Base-by-base conservation (phyloP, 1,284 basidiomycete species). In the Rhodotorula glutinis region DNA sequence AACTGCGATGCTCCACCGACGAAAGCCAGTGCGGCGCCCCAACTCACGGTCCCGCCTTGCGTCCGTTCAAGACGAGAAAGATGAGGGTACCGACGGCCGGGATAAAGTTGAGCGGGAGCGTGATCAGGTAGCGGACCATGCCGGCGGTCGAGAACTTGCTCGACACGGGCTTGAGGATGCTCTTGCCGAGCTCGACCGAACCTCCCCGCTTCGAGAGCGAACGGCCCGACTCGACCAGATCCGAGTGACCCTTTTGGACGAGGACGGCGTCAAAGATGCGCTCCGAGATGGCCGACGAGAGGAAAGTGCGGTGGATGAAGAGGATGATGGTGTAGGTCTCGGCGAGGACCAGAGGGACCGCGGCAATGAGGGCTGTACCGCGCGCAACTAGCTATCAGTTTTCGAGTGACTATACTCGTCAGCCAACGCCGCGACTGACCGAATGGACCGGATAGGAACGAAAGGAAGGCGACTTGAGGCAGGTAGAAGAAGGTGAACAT, bases 401-500 rank as follows among this genome's bases (percentile, higher is more conserved):
- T 4, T n/a, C 5, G 27, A 23, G 27, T 38, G 14, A 17, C 21
- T 4, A 53, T 7, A 25, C 7, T n/a, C 38, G 11, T 21, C 8
- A 17, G 21, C 4, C 30, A 43, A 23, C 33, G 56, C 4, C 17
- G 3, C 33, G 41, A 63, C 70, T 44, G 33, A 72, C 79, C 79
- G 33, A 88, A 78, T 3, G 87, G 86, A 0, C 87, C 87, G 0
- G 84, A 83, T 72, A 88, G 82, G 56, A 87, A 67, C 2, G 85
- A 83, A 47, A 88, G 84, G 63, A 88, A 78, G 40, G 85, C 86
- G 47, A 86, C 84, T 76, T 88, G 87, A 2, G 87, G 88, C 21
- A 88, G 75, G 77, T 87, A 89, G 51, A 86, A 85, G 78, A 88
- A 83, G 73, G 84, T 77, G 76, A 86, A 86, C 73, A 88, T 79